Percentiles rank a stretch among this genome's conserved stretches.
Conservation (phyloP, 2,329 filamentous ascomycete species). For the Aspergillus uvarum region DNA sequence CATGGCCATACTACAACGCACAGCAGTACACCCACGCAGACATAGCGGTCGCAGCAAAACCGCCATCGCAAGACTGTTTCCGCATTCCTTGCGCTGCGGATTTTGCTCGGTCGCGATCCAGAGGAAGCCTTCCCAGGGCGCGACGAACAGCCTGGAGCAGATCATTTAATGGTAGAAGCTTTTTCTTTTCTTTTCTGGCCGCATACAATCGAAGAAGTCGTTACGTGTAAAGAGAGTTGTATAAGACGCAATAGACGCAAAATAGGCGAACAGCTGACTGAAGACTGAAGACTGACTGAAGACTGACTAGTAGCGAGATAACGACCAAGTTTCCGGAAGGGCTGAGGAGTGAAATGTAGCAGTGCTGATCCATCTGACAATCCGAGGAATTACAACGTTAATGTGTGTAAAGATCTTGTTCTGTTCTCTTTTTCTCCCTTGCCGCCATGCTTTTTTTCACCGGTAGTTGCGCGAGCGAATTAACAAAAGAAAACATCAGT, state of each 20-base stretch:
- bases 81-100: neutral
- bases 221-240: constrained; percentile 39
- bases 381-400: constrained; percentile 48
- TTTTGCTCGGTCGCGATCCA: neutral
- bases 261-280: constrained; percentile 42
- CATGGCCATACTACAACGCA: neutral
- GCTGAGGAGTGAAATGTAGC: constrained; percentile 31
- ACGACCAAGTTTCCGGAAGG: constrained; percentile 39
- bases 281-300: constrained; percentile 1
- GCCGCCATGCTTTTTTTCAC: constrained; percentile 40
- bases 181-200: constrained; percentile 27
- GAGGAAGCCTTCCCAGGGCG: neutral
- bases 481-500: constrained; percentile 41
- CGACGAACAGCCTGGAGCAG: neutral
- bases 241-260: constrained; percentile 38
- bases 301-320: constrained; percentile 32
- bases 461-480: constrained; percentile 38
- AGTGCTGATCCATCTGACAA: constrained; percentile 46
- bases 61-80: neutral
- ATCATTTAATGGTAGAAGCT: constrained; percentile 4
- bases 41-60: neutral
- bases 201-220: constrained; percentile 42
- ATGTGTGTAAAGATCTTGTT: constrained; percentile 30
- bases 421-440: constrained; percentile 31
- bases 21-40: neutral